Conservation (phyloP, 257 asterid genomes). For the Przewalskia tangutica region DNA sequence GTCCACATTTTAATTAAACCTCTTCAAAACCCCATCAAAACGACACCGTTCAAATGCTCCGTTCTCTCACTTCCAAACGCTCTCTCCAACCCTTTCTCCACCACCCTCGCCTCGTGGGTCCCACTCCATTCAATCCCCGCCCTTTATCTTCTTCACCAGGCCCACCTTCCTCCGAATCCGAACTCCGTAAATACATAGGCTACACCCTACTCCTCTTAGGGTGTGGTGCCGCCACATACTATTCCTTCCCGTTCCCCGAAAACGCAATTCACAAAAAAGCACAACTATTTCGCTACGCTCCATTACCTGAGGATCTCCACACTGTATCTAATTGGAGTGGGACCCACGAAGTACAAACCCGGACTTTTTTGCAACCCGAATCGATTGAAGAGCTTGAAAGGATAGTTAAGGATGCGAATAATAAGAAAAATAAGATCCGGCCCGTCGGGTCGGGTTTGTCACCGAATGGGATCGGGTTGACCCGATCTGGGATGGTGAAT, state of each 20-base stretch:
- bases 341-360: constrained; percentile 94
- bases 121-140: constrained; percentile 10
- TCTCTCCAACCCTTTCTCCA: constrained; percentile 18
- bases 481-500: constrained; percentile 85
- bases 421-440: constrained; percentile 64
- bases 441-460: constrained; percentile 93
- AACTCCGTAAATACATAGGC: constrained; percentile 77
- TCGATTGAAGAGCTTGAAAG: constrained; percentile 41
- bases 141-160: constrained; percentile 13
- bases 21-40: constrained; percentile 12
- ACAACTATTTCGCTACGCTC: constrained; percentile 86
- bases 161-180: constrained; percentile 56
- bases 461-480: constrained; percentile 88
- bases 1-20: neutral
- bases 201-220: constrained; percentile 68
- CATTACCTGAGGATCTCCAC: constrained; percentile 86
- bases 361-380: constrained; percentile 79
- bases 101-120: neutral
- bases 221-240: constrained; percentile 81
- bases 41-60: constrained; percentile 40
- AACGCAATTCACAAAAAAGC: constrained; percentile 78
- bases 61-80: constrained; percentile 34
- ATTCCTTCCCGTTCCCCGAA: constrained; percentile 79
- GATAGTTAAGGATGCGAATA: constrained; percentile 45
- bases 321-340: constrained; percentile 95